Evolutionary conservation across 495 filamentous ascomycete genomes (phyloP).

Genomic region (Hyaloscypha bicolor): DNA sequence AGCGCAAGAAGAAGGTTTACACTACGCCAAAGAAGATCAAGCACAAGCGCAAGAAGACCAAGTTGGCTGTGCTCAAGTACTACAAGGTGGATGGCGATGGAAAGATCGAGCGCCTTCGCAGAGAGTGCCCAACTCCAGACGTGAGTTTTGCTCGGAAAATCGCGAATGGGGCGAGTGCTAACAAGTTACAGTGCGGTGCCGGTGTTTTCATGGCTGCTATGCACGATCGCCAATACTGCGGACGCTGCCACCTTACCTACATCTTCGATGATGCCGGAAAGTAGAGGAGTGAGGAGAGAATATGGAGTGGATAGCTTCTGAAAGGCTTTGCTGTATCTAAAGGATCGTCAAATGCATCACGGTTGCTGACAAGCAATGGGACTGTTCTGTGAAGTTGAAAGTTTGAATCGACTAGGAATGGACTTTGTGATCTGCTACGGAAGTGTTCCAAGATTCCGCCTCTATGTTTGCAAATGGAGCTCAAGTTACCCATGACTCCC

Average conservation of each 20-base stretch:
- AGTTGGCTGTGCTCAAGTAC: conserved; percentile 99
- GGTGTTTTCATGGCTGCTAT: conserved; percentile 99
- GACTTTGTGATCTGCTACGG: too few relatives aligned
- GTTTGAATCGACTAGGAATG: too few relatives aligned
- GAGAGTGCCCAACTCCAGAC: conserved; percentile 92
- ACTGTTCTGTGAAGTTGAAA: too few relatives aligned
- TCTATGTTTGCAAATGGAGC: too few relatives aligned
- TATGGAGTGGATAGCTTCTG: conserved; percentile 20
- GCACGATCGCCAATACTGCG: conserved; percentile 99
- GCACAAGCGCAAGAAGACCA: conserved; percentile 99
- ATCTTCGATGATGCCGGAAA: conserved; percentile 78
- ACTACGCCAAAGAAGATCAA: conserved; percentile 99
- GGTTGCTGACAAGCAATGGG: conserved; percentile 16
- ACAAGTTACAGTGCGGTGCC: conserved; percentile 74
- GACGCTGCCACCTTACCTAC: conserved; percentile 99
- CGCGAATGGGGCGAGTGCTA: conserved; percentile 23
- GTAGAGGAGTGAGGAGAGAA: conserved; percentile 31
- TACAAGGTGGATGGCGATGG: conserved; percentile 99
- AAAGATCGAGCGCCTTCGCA: conserved; percentile 98
- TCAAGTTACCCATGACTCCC: too few relatives aligned
- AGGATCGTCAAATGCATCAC: conserved; percentile 21
- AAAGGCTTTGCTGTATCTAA: conserved; percentile 22
- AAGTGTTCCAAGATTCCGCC: too few relatives aligned
- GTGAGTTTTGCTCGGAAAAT: conserved; percentile 53
- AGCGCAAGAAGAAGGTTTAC: conserved; percentile 99